Percentiles rank a stretch among this genome's conserved stretches.
Conservation (phyloP, 2,329 filamentous ascomycete species). For the Fusarium virguliforme region DNA sequence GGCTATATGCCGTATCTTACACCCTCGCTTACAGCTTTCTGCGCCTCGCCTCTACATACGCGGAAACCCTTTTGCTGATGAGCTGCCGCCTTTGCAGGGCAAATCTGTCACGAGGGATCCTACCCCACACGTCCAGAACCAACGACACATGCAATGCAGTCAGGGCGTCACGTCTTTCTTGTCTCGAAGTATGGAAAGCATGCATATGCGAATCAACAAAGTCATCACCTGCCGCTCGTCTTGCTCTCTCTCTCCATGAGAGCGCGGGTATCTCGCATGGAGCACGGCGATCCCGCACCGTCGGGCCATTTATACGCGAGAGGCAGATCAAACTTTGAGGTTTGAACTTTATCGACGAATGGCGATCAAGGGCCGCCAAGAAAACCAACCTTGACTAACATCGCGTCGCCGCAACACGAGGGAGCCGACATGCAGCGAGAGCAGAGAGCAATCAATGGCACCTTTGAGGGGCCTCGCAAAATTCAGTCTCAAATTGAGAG, state of each 20-base stretch:
- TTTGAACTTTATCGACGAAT: conserved; percentile 35
- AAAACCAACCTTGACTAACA: conserved; percentile 3
- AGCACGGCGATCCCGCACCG: conserved; percentile 27
- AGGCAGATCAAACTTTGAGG: conserved; percentile 22
- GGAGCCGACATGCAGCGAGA: neutral
- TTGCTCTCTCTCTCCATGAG: conserved; percentile 17
- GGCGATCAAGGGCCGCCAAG: conserved; percentile 28
- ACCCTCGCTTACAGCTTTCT: conserved; percentile 15
- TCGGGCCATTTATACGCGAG: conserved; percentile 22
- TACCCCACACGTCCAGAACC: conserved; percentile 6
- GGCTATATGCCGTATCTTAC: conserved; percentile 17
- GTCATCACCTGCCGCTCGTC: conserved; percentile 4
- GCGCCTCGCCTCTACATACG: conserved; percentile 13
- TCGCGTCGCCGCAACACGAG: conserved; percentile 15
- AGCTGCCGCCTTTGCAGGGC: conserved; percentile 12
- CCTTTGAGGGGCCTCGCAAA: neutral
- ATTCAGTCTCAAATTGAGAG: conserved; percentile 5
- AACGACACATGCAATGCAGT: conserved; percentile 18
- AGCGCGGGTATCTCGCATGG: conserved; percentile 23
- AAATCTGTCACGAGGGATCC: conserved; percentile 7
- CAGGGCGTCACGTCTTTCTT: conserved; percentile 20
- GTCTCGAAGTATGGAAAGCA: conserved; percentile 15
- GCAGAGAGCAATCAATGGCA: neutral
- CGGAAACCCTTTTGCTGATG: neutral
- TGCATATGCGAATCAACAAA: neutral